These are phyloP conservation scores for Colletotrichum tropicale DNA, from an alignment of 2,329 filamentous ascomycete genomes.

Conservation along the genomic window DNA sequence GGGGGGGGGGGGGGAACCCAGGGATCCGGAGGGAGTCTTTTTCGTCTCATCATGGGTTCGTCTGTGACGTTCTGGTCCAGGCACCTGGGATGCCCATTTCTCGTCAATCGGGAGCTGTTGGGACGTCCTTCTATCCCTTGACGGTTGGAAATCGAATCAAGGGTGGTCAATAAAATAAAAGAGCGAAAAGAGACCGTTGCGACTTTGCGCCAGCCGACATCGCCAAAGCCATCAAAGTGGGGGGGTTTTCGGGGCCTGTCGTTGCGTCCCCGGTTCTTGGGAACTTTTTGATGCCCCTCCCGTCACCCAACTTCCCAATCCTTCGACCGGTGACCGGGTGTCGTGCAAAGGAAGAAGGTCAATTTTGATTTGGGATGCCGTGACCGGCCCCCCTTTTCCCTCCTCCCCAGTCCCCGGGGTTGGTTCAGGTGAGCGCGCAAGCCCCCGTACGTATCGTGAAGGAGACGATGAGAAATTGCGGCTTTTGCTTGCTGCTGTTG, in stretches of 20 bases:
- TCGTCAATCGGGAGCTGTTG: neutral
- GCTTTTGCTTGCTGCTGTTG: neutral
- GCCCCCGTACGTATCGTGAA: neutral
- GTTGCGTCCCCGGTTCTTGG: slow-evolving; percentile 17
- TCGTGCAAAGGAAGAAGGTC: neutral
- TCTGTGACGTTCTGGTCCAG: neutral
- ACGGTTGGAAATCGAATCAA: neutral
- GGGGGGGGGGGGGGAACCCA: neutral
- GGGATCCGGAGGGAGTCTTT: neutral
- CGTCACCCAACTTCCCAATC: slow-evolving; percentile 9
- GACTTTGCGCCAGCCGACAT: neutral
- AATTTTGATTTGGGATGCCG: slow-evolving; percentile 10
- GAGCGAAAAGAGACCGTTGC: neutral
- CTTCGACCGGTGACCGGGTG: slow-evolving; percentile 16
- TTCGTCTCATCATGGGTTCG: slow-evolving; percentile 8
- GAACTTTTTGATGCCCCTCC: neutral
- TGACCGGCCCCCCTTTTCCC: neutral
- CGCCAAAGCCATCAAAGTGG: neutral
- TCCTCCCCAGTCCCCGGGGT: neutral
- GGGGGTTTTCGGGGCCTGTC: too few species aligned
- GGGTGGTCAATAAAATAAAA: neutral
- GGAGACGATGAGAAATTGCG: neutral
- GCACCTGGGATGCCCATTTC: neutral
- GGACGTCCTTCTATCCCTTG: neutral
- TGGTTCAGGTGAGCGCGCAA: neutral